These are phyloP conservation scores for Bipolaris zeicola DNA, from an alignment of 2,329 filamentous ascomycete species.

Conservation along the genomic window DNA sequence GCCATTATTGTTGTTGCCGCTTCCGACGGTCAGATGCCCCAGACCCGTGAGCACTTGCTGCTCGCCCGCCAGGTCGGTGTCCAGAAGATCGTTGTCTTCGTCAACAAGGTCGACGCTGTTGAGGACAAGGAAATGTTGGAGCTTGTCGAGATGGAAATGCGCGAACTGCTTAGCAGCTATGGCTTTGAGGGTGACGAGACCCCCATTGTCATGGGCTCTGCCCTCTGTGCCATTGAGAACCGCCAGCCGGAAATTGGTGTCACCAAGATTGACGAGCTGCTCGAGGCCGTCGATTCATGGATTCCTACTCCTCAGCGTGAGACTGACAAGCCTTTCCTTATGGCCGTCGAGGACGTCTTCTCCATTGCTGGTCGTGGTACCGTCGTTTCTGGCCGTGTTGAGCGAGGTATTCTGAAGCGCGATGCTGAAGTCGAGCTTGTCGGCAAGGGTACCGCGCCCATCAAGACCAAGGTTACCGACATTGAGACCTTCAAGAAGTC, in stretches of 20 bases:
- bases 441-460: conserved; percentile 77
- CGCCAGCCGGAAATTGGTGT: conserved; percentile 85
- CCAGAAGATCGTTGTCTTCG: conserved; percentile 97
- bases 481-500: conserved; percentile 99
- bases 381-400: conserved; percentile 94
- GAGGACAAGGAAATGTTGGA: conserved; percentile 99
- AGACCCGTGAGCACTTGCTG: conserved; percentile 97
- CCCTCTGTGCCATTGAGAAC: conserved; percentile 89
- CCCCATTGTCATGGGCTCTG: conserved; percentile 95
- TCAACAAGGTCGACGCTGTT: conserved; percentile 98
- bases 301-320: conserved; percentile 95
- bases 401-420: conserved; percentile 92
- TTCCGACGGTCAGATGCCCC: conserved; percentile 98
- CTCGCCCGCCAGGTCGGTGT: conserved; percentile 98
- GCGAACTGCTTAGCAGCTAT: conserved; percentile 89
- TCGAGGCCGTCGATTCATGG: conserved; percentile 89
- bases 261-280: conserved; percentile 87
- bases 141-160: conserved; percentile 99
- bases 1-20: conserved; percentile 98
- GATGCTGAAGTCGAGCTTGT: conserved; percentile 94
- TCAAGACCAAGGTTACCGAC: conserved; percentile 99
- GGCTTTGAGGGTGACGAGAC: conserved; percentile 98
- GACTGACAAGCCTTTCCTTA: conserved; percentile 97
- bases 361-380: conserved; percentile 82
- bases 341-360: conserved; percentile 82